These are phyloP conservation scores for Geoglossum glabrum DNA, from an alignment of 495 filamentous ascomycete species.

Conservation along the genomic window DNA sequence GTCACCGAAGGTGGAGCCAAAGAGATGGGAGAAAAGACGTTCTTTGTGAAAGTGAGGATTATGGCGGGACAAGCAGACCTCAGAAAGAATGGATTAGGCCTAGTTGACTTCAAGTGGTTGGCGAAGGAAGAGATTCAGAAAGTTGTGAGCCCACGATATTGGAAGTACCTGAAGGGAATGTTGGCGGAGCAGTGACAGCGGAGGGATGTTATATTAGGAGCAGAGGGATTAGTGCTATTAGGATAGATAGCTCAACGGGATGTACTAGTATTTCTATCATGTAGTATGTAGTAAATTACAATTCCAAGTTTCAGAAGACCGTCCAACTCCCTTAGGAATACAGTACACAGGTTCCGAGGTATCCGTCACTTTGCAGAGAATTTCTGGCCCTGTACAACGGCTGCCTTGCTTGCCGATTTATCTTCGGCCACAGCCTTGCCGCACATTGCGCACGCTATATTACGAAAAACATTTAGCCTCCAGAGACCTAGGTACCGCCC, in stretches of 20 bases:
- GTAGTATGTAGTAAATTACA: neutral
- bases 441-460: slow-evolving; percentile 45
- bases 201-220: neutral
- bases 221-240: neutral
- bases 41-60: slow-evolving; percentile 90
- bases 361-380: slow-evolving; percentile 38
- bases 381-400: slow-evolving; percentile 40
- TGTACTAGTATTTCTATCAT: neutral
- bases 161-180: slow-evolving; percentile 55
- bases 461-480: slow-evolving; percentile 3
- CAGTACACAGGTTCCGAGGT: neutral
- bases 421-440: slow-evolving; percentile 34
- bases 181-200: slow-evolving; percentile 46
- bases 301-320: neutral
- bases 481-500: slow-evolving; percentile 9
- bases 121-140: slow-evolving; percentile 67
- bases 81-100: slow-evolving; percentile 42
- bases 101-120: slow-evolving; percentile 80
- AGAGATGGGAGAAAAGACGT: slow-evolving; percentile 46
- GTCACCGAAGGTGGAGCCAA: slow-evolving; percentile 18
- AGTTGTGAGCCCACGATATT: slow-evolving; percentile 43
- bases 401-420: slow-evolving; percentile 21
- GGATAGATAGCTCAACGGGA: neutral
- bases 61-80: slow-evolving; percentile 90
- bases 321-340: neutral